Evolutionary conservation across 257 asterid genomes (phyloP).

Genomic region (Paraleonurus japonicus): DNA sequence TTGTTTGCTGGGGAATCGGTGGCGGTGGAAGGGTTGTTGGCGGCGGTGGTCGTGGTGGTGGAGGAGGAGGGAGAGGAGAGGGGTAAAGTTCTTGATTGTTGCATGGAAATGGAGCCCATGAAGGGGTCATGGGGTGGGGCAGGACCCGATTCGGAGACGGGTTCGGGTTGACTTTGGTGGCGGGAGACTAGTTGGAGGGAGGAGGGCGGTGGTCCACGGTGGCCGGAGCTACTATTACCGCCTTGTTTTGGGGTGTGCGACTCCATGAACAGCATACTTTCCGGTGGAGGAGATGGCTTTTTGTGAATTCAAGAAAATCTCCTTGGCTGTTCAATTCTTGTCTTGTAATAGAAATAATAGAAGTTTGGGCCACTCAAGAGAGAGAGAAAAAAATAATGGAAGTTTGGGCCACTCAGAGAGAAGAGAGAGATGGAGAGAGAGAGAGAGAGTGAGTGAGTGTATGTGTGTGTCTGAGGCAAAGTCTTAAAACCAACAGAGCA

Average conservation of each 20-base stretch:
- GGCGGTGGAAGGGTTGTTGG: background rate
- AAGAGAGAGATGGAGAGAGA: constrained; percentile 15
- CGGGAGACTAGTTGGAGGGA: constrained; percentile 38
- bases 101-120: constrained; percentile 34
- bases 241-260: constrained; percentile 29
- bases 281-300: background rate
- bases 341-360: constrained; percentile 20
- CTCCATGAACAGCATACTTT: constrained; percentile 36
- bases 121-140: constrained; percentile 33
- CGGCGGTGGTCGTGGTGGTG: background rate
- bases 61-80: constrained; percentile 18
- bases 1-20: constrained; percentile 7
- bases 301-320: constrained; percentile 16
- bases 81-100: constrained; percentile 26
- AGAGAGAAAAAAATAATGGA: constrained; percentile 22
- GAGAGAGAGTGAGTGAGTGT: constrained; percentile 13
- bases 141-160: constrained; percentile 25
- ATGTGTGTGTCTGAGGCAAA: background rate
- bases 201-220: constrained; percentile 31
- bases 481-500: constrained; percentile 22
- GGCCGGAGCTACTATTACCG: constrained; percentile 27
- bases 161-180: constrained; percentile 33
- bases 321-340: constrained; percentile 2
- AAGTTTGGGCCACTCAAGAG: constrained; percentile 23
- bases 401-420: constrained; percentile 21